These are phyloP conservation scores for Cladosporium sp. DNA, from an alignment of 2,329 filamentous ascomycete genomes.

Conservation along the genomic window DNA sequence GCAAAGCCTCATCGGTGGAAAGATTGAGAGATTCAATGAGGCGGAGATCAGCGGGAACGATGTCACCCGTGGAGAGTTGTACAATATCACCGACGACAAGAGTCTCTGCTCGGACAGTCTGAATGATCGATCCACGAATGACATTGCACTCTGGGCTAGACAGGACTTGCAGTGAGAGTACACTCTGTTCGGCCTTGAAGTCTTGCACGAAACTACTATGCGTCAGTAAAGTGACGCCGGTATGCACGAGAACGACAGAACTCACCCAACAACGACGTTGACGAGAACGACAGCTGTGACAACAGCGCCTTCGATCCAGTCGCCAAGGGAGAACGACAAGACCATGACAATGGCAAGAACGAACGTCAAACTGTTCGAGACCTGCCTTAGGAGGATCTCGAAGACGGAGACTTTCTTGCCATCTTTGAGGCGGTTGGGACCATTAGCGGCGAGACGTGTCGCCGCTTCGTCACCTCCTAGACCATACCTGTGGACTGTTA, in stretches of 20 bases:
- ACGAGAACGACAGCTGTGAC: conserved; percentile 52
- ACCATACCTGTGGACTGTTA: conserved; percentile 4
- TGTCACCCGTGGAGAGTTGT: conserved; percentile 58
- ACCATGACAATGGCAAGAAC: conserved; percentile 51
- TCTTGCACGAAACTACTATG: conserved; percentile 49
- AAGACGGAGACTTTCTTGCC: conserved; percentile 17
- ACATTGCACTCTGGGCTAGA: conserved; percentile 51
- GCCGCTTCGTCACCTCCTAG: conserved; percentile 9
- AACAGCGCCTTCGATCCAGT: conserved; percentile 56
- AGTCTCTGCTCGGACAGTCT: conserved; percentile 48
- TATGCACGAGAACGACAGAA: not conserved
- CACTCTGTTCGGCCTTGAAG: conserved; percentile 53
- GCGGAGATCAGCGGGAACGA: conserved; percentile 60
- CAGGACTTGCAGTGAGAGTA: conserved; percentile 49
- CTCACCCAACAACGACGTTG: conserved; percentile 48
- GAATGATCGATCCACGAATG: conserved; percentile 49
- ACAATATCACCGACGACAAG: conserved; percentile 63
- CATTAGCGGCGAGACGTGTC: conserved; percentile 11
- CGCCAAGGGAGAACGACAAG: conserved; percentile 52
- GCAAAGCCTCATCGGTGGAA: conserved; percentile 65
- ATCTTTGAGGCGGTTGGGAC: conserved; percentile 18
- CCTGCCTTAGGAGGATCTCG: conserved; percentile 24
- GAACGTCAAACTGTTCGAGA: conserved; percentile 30
- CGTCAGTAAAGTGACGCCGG: not conserved
- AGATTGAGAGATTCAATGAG: conserved; percentile 64